These are phyloP conservation scores for Delitschia confertaspora DNA, from an alignment of 495 filamentous ascomycete species.

Conservation along the genomic window DNA sequence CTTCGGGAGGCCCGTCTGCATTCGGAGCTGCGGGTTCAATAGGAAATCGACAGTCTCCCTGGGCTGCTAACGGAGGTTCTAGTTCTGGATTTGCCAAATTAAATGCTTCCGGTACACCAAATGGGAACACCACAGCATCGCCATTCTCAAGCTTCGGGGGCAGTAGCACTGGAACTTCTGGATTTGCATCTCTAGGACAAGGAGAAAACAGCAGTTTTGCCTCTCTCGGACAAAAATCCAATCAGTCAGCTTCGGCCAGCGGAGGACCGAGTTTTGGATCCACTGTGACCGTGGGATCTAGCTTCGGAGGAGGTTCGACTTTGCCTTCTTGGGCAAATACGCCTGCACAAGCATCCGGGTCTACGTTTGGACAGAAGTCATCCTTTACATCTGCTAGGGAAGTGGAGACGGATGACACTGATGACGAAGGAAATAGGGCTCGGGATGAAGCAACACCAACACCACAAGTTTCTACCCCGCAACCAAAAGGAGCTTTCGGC, in stretches of 20 bases:
- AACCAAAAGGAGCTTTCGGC: constrained; percentile 19
- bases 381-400: constrained; percentile 19
- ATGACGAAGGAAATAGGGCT: constrained; percentile 13
- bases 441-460: constrained; percentile 25
- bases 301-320: constrained; percentile 22
- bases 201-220: constrained; percentile 10
- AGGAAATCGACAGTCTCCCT: constrained; percentile 37
- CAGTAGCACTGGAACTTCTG: constrained; percentile 8
- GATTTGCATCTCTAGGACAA: constrained; percentile 14
- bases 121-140: constrained; percentile 5
- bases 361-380: constrained; percentile 19
- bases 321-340: constrained; percentile 20
- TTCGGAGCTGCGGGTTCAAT: constrained; percentile 45
- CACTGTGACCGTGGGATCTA: constrained; percentile 33
- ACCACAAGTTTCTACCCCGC: constrained; percentile 16
- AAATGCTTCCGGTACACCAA: not conserved
- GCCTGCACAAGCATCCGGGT: constrained; percentile 12
- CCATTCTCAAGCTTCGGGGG: constrained; percentile 24
- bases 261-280: constrained; percentile 34
- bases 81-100: constrained; percentile 19
- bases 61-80: constrained; percentile 24
- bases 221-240: constrained; percentile 1
- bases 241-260: not conserved
- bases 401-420: constrained; percentile 23
- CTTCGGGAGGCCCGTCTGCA: constrained; percentile 38